Evolutionary conservation across 2,329 filamentous ascomycete genomes (phyloP).

Genomic region (Claviceps purpurea): DNA sequence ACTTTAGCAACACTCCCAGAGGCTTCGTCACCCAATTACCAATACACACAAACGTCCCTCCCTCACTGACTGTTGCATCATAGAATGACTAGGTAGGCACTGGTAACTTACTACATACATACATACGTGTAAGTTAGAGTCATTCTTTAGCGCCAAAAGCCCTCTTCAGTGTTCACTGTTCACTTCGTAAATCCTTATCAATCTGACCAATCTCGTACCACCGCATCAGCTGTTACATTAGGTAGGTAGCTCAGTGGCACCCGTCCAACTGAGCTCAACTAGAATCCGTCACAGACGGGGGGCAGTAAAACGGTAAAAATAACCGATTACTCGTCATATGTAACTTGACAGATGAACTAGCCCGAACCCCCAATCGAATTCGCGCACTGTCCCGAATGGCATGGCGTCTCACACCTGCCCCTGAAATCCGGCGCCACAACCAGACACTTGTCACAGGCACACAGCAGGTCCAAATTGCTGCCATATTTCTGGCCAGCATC

Average conservation of each 20-base stretch:
- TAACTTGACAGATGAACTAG: neutral
- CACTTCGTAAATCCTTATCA: neutral
- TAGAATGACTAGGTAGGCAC: no score
- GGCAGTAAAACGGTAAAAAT: neutral
- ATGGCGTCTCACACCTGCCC: constrained; percentile 25
- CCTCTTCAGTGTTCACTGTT: no score
- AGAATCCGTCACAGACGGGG: neutral
- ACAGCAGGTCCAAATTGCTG: constrained; percentile 23
- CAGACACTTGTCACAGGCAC: constrained; percentile 26
- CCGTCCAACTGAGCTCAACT: neutral
- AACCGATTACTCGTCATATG: neutral
- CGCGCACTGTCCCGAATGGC: constrained; percentile 13
- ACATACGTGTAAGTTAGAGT: no score
- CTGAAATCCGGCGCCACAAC: constrained; percentile 26
- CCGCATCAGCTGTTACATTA: neutral
- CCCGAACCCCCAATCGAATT: neutral
- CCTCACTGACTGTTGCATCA: no score
- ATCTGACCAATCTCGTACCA: neutral
- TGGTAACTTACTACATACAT: no score
- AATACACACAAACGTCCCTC: no score
- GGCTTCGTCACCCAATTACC: no score
- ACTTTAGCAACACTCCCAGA: no score
- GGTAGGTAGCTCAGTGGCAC: neutral
- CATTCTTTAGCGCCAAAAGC: no score
- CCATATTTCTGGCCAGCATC: constrained; percentile 19